Percentiles rank a stretch among this genome's conserved stretches.
These are phyloP conservation scores for Aspergillus brasiliensis DNA, from an alignment of 2,329 filamentous ascomycete species.

Conservation along the genomic window DNA sequence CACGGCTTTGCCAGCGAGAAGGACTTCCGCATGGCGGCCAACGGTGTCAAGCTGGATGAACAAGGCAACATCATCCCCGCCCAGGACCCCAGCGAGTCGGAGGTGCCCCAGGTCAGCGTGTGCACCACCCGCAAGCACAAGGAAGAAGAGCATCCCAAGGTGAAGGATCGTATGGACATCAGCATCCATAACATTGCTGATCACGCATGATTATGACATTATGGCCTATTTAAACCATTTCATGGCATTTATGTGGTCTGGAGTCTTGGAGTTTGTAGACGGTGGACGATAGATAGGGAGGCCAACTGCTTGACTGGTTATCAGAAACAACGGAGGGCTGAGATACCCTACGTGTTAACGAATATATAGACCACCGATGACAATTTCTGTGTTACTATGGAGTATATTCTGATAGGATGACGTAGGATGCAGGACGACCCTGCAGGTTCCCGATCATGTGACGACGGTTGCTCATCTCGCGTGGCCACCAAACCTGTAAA, in stretches of 20 bases:
- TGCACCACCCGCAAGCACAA: conserved; percentile 19
- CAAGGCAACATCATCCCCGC: conserved; percentile 61
- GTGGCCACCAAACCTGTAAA: too few species aligned
- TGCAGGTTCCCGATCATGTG: too few species aligned
- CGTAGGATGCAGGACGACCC: too few species aligned
- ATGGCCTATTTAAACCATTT: conserved; percentile 10
- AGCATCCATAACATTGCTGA: conserved; percentile 61
- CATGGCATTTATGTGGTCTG: conserved; percentile 14
- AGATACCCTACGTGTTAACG: conserved; percentile 7
- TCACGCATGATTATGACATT: conserved; percentile 38
- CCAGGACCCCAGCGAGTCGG: conserved; percentile 22
- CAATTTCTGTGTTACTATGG: too few species aligned
- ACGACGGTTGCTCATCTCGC: too few species aligned
- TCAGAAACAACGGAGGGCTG: conserved; percentile 10
- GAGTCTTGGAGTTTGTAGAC: conserved; percentile 27
- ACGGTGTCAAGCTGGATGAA: conserved; percentile 60
- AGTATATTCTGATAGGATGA: too few species aligned
- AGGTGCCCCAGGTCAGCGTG: conserved; percentile 27
- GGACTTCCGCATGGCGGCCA: conserved; percentile 64
- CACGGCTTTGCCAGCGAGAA: conserved; percentile 62
- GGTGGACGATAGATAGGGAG: conserved; percentile 20
- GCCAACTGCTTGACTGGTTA: conserved; percentile 19
- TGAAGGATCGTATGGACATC: conserved; percentile 60
- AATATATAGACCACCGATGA: conserved; percentile 9
- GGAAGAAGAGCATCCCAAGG: conserved; percentile 41